These are phyloP conservation scores for Septoria linicola DNA, from an alignment of 2,329 filamentous ascomycete species.

Conservation along the genomic window DNA sequence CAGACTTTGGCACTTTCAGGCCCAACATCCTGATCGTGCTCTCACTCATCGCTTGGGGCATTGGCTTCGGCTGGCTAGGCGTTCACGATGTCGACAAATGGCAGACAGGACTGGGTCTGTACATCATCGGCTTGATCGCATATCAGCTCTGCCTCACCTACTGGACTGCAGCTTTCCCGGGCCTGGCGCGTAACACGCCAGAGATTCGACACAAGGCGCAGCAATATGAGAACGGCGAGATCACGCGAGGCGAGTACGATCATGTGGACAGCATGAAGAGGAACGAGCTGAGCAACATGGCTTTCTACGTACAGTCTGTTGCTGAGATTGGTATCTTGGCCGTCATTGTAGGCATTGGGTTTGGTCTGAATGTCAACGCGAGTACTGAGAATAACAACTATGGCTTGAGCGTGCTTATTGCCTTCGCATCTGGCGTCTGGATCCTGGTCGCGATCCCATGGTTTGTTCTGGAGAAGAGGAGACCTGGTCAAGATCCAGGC, in stretches of 20 bases:
- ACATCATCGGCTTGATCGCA: slow-evolving; percentile 65
- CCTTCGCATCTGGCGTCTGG: slow-evolving; percentile 65
- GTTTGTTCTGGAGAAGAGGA: slow-evolving; percentile 64
- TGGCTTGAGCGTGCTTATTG: slow-evolving; percentile 64
- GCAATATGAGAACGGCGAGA: slow-evolving; percentile 52
- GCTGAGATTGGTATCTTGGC: slow-evolving; percentile 63
- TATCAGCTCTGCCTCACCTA: slow-evolving; percentile 68
- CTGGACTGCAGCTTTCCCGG: slow-evolving; percentile 65
- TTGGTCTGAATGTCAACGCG: slow-evolving; percentile 59
- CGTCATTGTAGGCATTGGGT: slow-evolving; percentile 65
- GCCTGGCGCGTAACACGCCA: slow-evolving; percentile 55
- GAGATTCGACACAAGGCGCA: slow-evolving; percentile 52
- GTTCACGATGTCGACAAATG: slow-evolving; percentile 62
- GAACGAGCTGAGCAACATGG: slow-evolving; percentile 62
- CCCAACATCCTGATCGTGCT: slow-evolving; percentile 63
- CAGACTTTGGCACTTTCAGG: slow-evolving; percentile 65
- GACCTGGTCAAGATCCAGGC: slow-evolving; percentile 57
- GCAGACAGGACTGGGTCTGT: slow-evolving; percentile 60
- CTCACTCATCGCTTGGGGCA: slow-evolving; percentile 60
- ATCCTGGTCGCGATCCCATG: slow-evolving; percentile 63
- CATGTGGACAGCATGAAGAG: slow-evolving; percentile 61
- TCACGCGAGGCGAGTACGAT: slow-evolving; percentile 61
- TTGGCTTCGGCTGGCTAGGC: slow-evolving; percentile 67
- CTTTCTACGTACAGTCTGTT: slow-evolving; percentile 63
- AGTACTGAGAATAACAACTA: slow-evolving; percentile 63